Conservation (phyloP, 352 stramenopile species). For the Phytophthora sp. region DNA sequence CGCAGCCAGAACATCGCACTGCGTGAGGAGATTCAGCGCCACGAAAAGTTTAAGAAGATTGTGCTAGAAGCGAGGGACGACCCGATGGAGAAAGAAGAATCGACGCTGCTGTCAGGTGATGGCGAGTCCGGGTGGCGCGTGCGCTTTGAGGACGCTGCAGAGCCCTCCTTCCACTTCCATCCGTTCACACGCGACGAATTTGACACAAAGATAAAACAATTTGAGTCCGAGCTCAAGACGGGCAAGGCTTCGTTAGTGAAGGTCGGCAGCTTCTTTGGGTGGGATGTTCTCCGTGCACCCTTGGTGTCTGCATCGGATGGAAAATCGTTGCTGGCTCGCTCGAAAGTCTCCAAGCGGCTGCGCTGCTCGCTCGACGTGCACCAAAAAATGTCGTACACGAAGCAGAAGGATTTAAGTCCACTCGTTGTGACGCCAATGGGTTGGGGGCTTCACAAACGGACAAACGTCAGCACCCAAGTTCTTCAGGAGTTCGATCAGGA, state of each 20-base stretch:
- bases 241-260: neutral
- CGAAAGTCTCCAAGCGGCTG: constrained; percentile 18
- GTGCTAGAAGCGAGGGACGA: constrained; percentile 19
- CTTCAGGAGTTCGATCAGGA: constrained; percentile 36
- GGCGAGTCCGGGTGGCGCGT: constrained; percentile 16
- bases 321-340: constrained; percentile 7
- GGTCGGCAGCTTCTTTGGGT: constrained; percentile 33
- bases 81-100: constrained; percentile 22
- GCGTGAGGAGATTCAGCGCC: constrained; percentile 25
- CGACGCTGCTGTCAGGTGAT: constrained; percentile 4
- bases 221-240: constrained; percentile 11
- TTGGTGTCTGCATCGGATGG: constrained; percentile 33
- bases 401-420: constrained; percentile 32
- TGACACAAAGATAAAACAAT: constrained; percentile 19
- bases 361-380: constrained; percentile 17
- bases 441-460: constrained; percentile 28
- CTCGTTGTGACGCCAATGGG: constrained; percentile 28
- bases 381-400: constrained; percentile 20
- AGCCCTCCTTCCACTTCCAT: constrained; percentile 38
- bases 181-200: constrained; percentile 23
- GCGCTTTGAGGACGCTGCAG: constrained; percentile 9
- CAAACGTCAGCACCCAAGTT: constrained; percentile 19
- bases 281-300: constrained; percentile 24
- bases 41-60: constrained; percentile 21
- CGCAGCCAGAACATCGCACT: constrained; percentile 38